phyloP scores from a whole-genome alignment of 805 yeast species.

The Wickerhamomyces bisporus region DNA sequence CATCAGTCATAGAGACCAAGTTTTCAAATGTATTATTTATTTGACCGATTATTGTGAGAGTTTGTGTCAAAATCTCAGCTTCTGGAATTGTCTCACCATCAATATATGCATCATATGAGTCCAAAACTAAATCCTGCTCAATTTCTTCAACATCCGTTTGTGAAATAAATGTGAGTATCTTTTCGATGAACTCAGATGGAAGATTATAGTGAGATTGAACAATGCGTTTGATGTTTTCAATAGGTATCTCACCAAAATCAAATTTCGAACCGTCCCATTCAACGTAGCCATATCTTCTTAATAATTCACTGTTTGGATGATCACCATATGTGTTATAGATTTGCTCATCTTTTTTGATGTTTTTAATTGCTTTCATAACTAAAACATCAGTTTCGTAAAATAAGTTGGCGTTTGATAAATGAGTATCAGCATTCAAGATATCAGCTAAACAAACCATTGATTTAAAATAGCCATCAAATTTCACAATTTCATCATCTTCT shows the following conservation, averaged over 20 bases:
- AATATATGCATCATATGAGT: slow-evolving; percentile 56
- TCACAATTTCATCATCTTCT: slow-evolving; percentile 34
- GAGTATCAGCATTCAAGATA: slow-evolving; percentile 80
- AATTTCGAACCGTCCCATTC: slow-evolving; percentile 65
- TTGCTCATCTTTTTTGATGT: slow-evolving; percentile 64
- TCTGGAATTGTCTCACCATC: slow-evolving; percentile 61
- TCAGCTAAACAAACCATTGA: slow-evolving; percentile 95
- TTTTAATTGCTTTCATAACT: slow-evolving; percentile 65
- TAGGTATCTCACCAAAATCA: slow-evolving; percentile 76
- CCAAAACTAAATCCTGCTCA: slow-evolving; percentile 39
- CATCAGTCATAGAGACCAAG: slow-evolving; percentile 15
- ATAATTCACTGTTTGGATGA: slow-evolving; percentile 83
- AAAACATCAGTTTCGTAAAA: slow-evolving; percentile 43
- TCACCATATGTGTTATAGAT: slow-evolving; percentile 87
- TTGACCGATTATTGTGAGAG: slow-evolving; percentile 36
- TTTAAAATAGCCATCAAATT: slow-evolving; percentile 45
- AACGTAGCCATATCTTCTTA: slow-evolving; percentile 89
- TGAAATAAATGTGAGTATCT: slow-evolving; percentile 26
- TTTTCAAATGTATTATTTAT: slow-evolving; percentile 14
- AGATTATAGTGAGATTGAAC: slow-evolving; percentile 25
- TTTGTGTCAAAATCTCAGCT: slow-evolving; percentile 46
- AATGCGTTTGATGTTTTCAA: slow-evolving; percentile 35
- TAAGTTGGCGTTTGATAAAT: slow-evolving; percentile 68
- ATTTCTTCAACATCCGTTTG: slow-evolving; percentile 31
- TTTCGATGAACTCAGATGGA: slow-evolving; percentile 28